phyloP scores from a whole-genome alignment of 208 protist genomes.

The Spongospora subterranea region DNA sequence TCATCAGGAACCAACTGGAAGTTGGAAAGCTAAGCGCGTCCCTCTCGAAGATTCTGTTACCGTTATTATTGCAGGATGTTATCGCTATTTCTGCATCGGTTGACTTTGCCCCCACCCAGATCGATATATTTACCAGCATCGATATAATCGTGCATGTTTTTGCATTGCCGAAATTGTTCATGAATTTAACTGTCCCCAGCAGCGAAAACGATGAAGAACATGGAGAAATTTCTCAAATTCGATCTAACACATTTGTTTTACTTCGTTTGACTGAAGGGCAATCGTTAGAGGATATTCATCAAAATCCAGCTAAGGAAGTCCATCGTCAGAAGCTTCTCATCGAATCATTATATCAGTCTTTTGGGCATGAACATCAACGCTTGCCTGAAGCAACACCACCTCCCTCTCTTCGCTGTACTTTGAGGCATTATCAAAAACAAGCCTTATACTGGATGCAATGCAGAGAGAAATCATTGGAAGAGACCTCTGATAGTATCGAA shows the following conservation, averaged over 20 bases:
- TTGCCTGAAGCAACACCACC: slow-evolving; percentile 30
- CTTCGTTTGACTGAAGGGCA: background rate
- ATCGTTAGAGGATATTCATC: background rate
- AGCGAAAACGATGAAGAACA: background rate
- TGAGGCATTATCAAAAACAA: slow-evolving; percentile 32
- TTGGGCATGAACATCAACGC: background rate
- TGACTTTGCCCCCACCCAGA: background rate
- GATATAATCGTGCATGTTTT: background rate
- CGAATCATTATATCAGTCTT: background rate
- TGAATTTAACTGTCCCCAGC: background rate
- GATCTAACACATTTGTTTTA: background rate
- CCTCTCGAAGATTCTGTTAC: background rate
- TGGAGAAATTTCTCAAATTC: background rate
- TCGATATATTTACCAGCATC: background rate
- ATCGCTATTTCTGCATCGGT: slow-evolving; percentile 7
- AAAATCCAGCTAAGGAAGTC: background rate
- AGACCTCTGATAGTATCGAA: background rate
- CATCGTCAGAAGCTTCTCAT: background rate
- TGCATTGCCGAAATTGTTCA: slow-evolving; percentile 22
- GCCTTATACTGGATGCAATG: slow-evolving; percentile 25
- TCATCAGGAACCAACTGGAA: slow-evolving; percentile 37
- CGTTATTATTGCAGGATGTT: background rate
- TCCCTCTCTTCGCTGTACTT: background rate
- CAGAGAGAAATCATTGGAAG: slow-evolving; percentile 29
- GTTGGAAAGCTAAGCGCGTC: background rate